Base-by-base conservation (phyloP, 169 alveolate species). In the Plasmodium blacklocki region DNA sequence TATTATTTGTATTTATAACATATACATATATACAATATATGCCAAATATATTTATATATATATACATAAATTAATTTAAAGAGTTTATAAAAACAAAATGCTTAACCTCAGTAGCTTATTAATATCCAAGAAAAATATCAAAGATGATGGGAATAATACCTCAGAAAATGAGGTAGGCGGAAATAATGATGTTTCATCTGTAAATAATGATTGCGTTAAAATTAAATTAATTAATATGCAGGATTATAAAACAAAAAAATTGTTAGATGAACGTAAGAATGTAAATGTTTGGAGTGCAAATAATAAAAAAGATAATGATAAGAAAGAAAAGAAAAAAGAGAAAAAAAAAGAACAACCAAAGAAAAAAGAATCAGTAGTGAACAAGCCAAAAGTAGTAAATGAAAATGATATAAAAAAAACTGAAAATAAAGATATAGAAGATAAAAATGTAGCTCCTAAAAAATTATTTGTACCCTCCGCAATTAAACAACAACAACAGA, bases 201-300 rank as follows among this genome's bases (percentile, higher is more conserved):
- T 11, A 18, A 83, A 64, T 23, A 47, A 63, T 18, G 91, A 71
- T 15, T 50, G 67, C 18, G 75, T 85, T 32, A 85, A 85, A 58
- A 85, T 85, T 19, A 85, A 85, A 11, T 29, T 71, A 23, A 71
- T 85, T 26, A 85, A 85, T 59, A 70, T 85, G 87, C 74, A 85
- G 19, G 91, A 85, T 18, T 85, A 85, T 71, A 85, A 85, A 71
- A 85, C 91, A 15, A 85, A 85, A 64, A 85, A 85, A 56, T 26
- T 63, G 59, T 47, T 85, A 64, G 86, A 85, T 11, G 91, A 85
- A 59, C 71, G 87, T 3, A 85, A 85, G 60, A 85, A 85, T 85
- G 87, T 85, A 29, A 68, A 68, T 21, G 91, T 67, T 43, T 85
- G 91, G 91, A 62, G 70, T 18, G 67, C 88, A 7, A 68, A 47